Conservation (phyloP, 164 flowering plant genomes). For the Stephania japonica region DNA sequence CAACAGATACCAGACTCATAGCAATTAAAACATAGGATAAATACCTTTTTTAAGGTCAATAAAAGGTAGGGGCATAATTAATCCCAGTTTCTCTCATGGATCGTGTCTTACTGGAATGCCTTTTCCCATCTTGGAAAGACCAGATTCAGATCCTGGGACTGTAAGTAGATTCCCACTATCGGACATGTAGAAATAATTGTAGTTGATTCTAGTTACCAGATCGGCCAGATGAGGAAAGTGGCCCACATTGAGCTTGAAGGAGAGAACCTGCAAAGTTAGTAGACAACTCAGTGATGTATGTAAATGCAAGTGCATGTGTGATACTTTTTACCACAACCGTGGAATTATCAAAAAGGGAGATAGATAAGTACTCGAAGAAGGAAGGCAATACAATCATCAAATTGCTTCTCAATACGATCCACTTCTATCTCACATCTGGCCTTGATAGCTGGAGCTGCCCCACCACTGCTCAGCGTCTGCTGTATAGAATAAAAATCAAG, state of each 20-base stretch:
- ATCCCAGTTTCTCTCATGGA: neutral
- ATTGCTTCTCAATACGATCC: conserved; percentile 83
- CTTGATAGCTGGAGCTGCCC: conserved; percentile 71
- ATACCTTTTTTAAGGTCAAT: neutral
- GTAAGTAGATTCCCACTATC: conserved; percentile 65
- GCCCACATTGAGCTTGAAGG: conserved; percentile 91
- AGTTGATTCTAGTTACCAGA: conserved; percentile 89
- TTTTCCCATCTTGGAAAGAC: conserved; percentile 40
- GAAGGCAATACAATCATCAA: conserved; percentile 92
- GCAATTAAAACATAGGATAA: neutral
- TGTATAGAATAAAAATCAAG: conserved; percentile 82
- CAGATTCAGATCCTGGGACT: conserved; percentile 48
- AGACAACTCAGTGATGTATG: neutral
- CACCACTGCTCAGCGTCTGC: conserved; percentile 67
- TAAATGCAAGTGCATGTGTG: neutral
- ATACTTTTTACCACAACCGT: neutral
- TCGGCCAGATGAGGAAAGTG: conserved; percentile 96
- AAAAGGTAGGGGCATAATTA: neutral
- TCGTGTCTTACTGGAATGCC: conserved; percentile 27
- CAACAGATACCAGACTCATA: neutral
- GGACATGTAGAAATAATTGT: conserved; percentile 91
- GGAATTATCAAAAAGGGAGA: conserved; percentile 1
- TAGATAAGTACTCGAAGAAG: conserved; percentile 68
- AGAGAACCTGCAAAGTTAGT: conserved; percentile 62
- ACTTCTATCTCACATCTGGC: conserved; percentile 86